Base-by-base conservation (phyloP, 1,284 basidiomycete species). In the Bjerkandera adusta region DNA sequence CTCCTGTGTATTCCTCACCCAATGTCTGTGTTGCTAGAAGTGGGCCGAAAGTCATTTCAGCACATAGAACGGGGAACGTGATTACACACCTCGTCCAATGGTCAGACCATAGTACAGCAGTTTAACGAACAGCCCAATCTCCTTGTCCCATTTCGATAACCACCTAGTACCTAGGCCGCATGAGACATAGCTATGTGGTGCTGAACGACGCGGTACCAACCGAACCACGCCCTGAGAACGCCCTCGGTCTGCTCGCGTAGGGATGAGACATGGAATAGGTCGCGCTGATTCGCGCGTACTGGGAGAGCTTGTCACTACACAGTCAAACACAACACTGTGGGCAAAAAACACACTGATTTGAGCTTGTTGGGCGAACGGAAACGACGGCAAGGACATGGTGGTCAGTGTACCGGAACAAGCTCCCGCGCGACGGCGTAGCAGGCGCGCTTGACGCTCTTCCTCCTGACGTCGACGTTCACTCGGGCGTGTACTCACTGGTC, bases 1-100 rank as follows among this genome's bases (percentile, higher is more conserved):
- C 85, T 58, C 90, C 89, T 1, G 91, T 93, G 60, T 96, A 96
- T 62, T 96, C 92, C 65, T 96, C 92, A 12, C 92, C 92, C 0
- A 95, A 72, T 2, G 89, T 92, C 64, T 92, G 91, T 2, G 73
- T 76, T 3, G 85, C 92, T 87, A 57, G 25, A 36, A 16, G 25
- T 34, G 35, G 36, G 36, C 15, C 36, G 18, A 20, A 15, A n/a
- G 13, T 8, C 13, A 22, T 15, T 26, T 26, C 36, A 10, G 1
- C 15, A 20, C 4, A 38, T 6, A 38, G 5, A 26, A 10, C 37
- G 18, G 8, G 8, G 30, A 26, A 24, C 24, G 35, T 30, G 12
- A 36, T 26, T 16, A 55, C 71, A 50, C 57, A 89, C 89, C 85
- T 66, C 82, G 73, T 30, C 89, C 89, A 48, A 84, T 81, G 0